Conservation (phyloP, 192 early-diverging fungal genomes). For the Entomortierella chlamydospora region DNA sequence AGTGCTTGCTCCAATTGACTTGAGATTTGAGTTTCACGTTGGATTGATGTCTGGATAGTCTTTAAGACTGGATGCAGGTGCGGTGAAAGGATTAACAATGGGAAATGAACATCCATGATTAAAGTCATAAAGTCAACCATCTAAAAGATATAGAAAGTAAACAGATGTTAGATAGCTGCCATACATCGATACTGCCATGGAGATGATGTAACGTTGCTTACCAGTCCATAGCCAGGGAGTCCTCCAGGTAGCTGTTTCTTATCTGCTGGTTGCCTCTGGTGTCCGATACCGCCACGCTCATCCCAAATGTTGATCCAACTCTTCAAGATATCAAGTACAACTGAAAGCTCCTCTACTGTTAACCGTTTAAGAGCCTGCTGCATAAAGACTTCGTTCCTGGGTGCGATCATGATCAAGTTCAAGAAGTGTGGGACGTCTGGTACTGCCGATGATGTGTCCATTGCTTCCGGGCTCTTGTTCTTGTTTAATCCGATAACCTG, state of each 20-base stretch:
- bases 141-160: constrained; percentile 33
- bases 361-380: constrained; percentile 62
- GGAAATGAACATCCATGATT: constrained; percentile 62
- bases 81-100: constrained; percentile 59
- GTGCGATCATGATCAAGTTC: constrained; percentile 54
- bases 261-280: constrained; percentile 17
- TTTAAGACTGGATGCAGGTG: constrained; percentile 53
- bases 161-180: background rate
- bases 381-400: constrained; percentile 63
- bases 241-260: constrained; percentile 47
- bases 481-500: constrained; percentile 52
- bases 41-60: constrained; percentile 34
- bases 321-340: constrained; percentile 52
- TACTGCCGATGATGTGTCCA: constrained; percentile 4
- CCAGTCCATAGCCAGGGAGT: constrained; percentile 40
- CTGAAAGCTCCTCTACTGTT: constrained; percentile 54
- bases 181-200: background rate
- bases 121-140: constrained; percentile 57
- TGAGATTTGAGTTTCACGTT: constrained; percentile 33
- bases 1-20: constrained; percentile 53
- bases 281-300: constrained; percentile 47
- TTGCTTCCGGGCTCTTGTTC: constrained; percentile 7
- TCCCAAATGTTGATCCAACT: constrained; percentile 48
- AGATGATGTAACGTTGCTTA: background rate
- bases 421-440: constrained; percentile 27